A percentile compares a stretch with the other conserved stretches of the same genome.
Evolutionary conservation across 2,329 filamentous ascomycete species (phyloP).

Genomic region (Penicillium verrucosum): DNA sequence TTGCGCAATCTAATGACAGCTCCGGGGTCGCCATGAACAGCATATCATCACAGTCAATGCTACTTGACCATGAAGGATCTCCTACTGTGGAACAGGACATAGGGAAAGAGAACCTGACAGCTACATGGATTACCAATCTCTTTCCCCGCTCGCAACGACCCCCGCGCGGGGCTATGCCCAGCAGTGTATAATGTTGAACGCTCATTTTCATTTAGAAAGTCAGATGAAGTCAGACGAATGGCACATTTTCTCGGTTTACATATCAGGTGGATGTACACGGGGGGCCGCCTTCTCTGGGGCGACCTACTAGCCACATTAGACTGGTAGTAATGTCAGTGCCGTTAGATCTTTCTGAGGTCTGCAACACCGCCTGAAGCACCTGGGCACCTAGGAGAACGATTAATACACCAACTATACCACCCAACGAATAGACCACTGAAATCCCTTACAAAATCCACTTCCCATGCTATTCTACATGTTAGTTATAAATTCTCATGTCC

Average conservation of each 20-base stretch:
- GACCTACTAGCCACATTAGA: neutral
- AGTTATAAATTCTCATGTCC: neutral
- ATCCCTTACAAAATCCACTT: neutral
- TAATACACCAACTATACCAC: neutral
- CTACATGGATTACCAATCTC: slow-evolving; percentile 7
- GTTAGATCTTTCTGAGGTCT: neutral
- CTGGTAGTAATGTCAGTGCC: neutral
- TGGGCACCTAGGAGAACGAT: neutral
- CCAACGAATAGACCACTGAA: neutral
- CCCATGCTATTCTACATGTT: neutral
- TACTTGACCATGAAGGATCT: slow-evolving; percentile 28
- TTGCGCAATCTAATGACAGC: slow-evolving; percentile 2
- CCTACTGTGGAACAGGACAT: neutral
- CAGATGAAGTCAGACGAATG: neutral
- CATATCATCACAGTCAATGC: slow-evolving; percentile 35
- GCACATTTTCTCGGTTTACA: neutral
- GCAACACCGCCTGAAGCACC: neutral
- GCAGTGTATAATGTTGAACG: neutral
- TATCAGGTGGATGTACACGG: neutral
- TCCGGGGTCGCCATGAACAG: slow-evolving; percentile 7
- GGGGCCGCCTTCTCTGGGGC: neutral
- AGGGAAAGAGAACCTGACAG: neutral
- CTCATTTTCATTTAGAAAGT: neutral
- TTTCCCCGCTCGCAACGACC: neutral
- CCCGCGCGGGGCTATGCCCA: neutral